These are phyloP conservation scores for Ogataea allantospora DNA, from an alignment of 805 yeast genomes.

Conservation along the genomic window DNA sequence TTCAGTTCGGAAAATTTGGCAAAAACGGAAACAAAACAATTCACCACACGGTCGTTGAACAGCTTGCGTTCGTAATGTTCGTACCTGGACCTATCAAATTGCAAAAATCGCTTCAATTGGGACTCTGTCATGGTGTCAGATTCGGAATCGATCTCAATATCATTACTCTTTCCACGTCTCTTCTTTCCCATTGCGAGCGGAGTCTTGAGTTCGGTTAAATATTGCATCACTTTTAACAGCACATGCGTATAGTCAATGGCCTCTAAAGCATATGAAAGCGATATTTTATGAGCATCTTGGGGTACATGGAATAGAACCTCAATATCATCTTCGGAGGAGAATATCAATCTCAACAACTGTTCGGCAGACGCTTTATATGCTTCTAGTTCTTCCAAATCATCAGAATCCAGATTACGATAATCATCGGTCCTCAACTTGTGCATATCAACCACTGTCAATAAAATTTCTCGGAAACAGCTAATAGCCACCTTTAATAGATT, in stretches of 20 bases:
- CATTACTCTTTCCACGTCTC: constrained; percentile 8
- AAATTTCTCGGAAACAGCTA: constrained; percentile 62
- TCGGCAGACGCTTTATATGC: constrained; percentile 31
- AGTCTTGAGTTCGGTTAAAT: constrained; percentile 52
- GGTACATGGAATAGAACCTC: constrained; percentile 59
- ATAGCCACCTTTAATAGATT: constrained; percentile 68
- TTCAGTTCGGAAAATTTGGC: constrained; percentile 60
- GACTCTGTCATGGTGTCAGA: constrained; percentile 11
- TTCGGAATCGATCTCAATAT: constrained; percentile 20
- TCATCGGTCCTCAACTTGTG: constrained; percentile 35
- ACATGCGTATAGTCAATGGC: constrained; percentile 65
- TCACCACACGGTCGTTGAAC: constrained; percentile 57
- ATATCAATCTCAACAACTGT: constrained; percentile 53
- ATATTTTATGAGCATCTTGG: constrained; percentile 57
- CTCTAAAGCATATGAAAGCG: constrained; percentile 59
- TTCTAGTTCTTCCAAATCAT: constrained; percentile 46
- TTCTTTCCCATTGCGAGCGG: constrained; percentile 29
- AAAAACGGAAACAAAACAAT: constrained; percentile 63
- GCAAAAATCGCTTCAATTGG: constrained; percentile 16
- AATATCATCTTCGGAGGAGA: constrained; percentile 61
- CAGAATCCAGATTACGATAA: constrained; percentile 40
- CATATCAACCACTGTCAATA: constrained; percentile 42
- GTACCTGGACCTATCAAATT: constrained; percentile 20
- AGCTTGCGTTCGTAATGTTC: constrained; percentile 42
- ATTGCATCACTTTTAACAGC: constrained; percentile 65